Evolutionary conservation across 2,329 filamentous ascomycete species (phyloP), one percentile per base, ranked within the genome.

Genomic region (Endothia cerciana): DNA sequence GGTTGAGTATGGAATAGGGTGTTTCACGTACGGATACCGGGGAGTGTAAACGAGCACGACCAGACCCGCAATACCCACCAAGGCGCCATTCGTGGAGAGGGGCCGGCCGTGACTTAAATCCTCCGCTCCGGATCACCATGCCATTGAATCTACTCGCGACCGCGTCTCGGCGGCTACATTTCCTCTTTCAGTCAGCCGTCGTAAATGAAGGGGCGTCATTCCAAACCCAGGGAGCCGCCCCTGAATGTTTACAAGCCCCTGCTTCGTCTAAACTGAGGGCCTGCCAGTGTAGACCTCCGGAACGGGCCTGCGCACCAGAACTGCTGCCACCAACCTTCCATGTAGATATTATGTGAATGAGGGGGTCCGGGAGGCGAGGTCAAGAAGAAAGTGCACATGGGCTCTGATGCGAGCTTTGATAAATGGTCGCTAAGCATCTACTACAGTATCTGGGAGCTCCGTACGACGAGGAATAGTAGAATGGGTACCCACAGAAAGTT

Each of bases 121-220:
- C 55, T 41, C 22, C 55, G 55, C 36, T 58, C n/a, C 17, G 25
- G 8, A 22, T 33, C 51, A 58, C n/a, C 15, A 41, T 47, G 58
- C n/a, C 45, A 41, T 19, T 11, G 10, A 65, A 51, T 65, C 43
- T 65, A 65, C 55, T 51, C 60, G 51, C 49, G 45, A 65, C 64
- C 59, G 59, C 64, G 51, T 22, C 38, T 65, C 51, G 64, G 60
- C 40, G 63, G 63, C 51, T 60, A n/a, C 8, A 15, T 59, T 59
- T 17, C 38, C 56, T 43, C 13, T 41, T 43, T 38, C 36, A 59
- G 56, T 28, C 38, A 6, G 56, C 25, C 38, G 25, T 47, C 30
- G 58, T 43, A 60, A 60, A 60, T 47, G 25, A 60, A 60, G 58
- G 58, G 58, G 58, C 19, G n/a, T 36, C 41, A 22, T 60, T 36